These are phyloP conservation scores for Salix arbutifolia DNA, from an alignment of 345 rosid genomes.

Conservation along the genomic window DNA sequence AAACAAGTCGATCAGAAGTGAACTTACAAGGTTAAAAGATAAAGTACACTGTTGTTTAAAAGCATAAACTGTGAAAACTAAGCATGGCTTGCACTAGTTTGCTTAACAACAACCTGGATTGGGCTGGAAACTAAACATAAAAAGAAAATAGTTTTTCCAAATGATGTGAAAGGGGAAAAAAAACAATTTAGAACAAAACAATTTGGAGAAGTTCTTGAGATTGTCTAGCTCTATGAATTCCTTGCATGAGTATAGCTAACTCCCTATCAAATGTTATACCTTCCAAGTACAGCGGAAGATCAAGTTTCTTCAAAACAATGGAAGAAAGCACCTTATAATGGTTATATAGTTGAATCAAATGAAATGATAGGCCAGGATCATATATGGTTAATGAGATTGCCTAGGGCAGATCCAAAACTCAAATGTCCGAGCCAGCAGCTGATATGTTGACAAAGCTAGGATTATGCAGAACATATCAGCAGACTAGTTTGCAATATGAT, in stretches of 20 bases:
- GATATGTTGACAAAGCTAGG: not conserved
- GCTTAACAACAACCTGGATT: not conserved
- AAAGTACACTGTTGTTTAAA: no score
- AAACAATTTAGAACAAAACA: not conserved
- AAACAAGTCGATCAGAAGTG: slow-evolving; percentile 4
- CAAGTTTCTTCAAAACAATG: not conserved
- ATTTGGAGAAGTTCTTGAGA: not conserved
- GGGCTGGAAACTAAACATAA: not conserved
- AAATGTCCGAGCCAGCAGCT: not conserved
- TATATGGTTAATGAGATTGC: not conserved
- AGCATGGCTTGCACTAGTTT: not conserved
- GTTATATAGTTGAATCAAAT: not conserved
- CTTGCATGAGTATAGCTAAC: not conserved
- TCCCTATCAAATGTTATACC: not conserved
- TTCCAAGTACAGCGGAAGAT: not conserved
- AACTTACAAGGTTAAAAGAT: not conserved
- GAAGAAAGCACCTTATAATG: not conserved
- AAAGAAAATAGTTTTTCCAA: not conserved
- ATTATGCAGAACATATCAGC: not conserved
- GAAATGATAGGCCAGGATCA: not conserved
- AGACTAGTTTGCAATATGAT: not conserved
- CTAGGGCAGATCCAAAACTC: not conserved
- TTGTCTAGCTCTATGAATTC: not conserved
- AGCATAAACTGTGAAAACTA: not conserved
- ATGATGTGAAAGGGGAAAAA: not conserved